A percentile compares a stretch with the other conserved stretches of the same genome.
Evolutionary conservation across 23 red algal species (phyloP).

Genomic region (Gracilaria domingensis): DNA sequence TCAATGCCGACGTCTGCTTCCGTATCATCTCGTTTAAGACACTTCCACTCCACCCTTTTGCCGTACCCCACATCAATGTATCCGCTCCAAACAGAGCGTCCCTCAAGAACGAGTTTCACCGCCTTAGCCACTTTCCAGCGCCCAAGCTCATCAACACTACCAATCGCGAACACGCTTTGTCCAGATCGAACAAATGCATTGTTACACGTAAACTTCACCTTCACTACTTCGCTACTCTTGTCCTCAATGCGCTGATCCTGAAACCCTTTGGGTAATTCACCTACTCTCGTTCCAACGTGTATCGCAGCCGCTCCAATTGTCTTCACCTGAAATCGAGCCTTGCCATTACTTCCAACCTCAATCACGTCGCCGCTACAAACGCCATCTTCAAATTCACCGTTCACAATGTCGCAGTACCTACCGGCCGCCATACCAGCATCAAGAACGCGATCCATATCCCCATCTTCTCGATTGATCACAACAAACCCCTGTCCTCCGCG

Average conservation of each 20-base stretch:
- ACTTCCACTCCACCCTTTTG: conserved; percentile 20
- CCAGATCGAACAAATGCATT: neutral
- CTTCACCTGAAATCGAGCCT: conserved; percentile 3
- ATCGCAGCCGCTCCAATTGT: conserved; percentile 11
- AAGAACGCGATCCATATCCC: neutral
- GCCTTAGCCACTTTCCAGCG: neutral
- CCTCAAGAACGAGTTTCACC: neutral
- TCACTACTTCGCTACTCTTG: neutral
- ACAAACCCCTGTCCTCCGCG: conserved; percentile 7
- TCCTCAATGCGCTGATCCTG: neutral
- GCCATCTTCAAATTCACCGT: conserved; percentile 10
- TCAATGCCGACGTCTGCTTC: neutral
- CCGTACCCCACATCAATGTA: neutral
- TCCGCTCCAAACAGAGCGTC: neutral
- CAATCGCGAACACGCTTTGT: conserved; percentile 15
- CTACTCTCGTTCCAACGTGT: neutral
- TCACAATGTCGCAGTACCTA: conserved; percentile 25
- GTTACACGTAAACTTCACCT: neutral
- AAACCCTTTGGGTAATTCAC: neutral
- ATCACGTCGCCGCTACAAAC: neutral
- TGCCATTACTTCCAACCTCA: conserved; percentile 2
- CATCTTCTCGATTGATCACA: conserved; percentile 6
- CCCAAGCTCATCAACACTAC: neutral
- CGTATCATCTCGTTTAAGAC: neutral
- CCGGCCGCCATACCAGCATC: neutral